Base-by-base conservation (phyloP, 352 stramenopile species). In the Aphanomyces euteiches region DNA sequence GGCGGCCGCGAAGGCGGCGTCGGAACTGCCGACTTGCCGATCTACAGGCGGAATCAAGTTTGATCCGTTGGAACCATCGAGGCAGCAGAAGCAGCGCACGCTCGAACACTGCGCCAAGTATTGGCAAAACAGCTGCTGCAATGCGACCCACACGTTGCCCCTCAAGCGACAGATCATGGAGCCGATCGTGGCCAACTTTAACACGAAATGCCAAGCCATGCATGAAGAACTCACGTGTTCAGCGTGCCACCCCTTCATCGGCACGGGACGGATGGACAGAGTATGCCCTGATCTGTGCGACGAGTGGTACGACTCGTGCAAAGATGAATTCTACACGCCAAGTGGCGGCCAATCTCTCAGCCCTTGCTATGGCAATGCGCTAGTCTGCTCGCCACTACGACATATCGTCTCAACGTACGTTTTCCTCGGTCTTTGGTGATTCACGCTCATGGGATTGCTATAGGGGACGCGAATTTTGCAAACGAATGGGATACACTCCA, bases 61-160 rank as follows among this genome's bases (percentile, higher is more conserved):
- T 47, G 64, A 70, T 39, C 45, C 64, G 39, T 37, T 40, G 37
- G 48, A 60, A 45, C 50, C 54, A 5, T 56, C 64, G n/a, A 37
- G 48, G 7, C 64, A 63, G 34, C 64, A 70, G 54, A 54, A 56
- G 43, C 59, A 56, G 40, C 39, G 59, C 40, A 15, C 37, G n/a
- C 76, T 93, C 60, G 83, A 93, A 40, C 80, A 92, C 12, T 93
- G 86, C 73, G 85, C 75, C 74, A 90, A 94, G 69, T 94, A 94
- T 74, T 73, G 72, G 43, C 82, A 87, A 67, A 92, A 84, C 76
- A 92, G 85, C 69, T 92, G 87, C 78, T 94, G 87, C 69, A 88
- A 92, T 56, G 79, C 76, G 70, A 86, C 79, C n/a, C 87, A 94
- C 69, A 73, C 67, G 15, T 73, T 87, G 45, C 59, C 83, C 64